A percentile compares a stretch with the other conserved stretches of the same genome.
Evolutionary conservation across 306 rosid species (phyloP).

Genomic region (Calophaca sinica): DNA sequence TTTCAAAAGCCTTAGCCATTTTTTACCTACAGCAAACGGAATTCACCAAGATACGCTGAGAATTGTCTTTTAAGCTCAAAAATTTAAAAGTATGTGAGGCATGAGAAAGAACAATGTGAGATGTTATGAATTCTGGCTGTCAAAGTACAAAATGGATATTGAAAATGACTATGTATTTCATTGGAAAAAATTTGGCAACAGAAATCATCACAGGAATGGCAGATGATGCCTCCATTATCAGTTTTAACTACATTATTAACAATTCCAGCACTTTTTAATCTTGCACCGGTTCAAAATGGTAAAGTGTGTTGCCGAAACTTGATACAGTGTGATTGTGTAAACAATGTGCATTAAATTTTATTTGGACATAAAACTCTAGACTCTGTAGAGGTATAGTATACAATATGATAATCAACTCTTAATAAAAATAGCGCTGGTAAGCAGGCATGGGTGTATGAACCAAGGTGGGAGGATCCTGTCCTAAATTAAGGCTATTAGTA

Average conservation of each 20-base stretch:
- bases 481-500: constrained; percentile 4
- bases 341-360: background rate
- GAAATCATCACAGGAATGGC: constrained; percentile 1
- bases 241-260: background rate
- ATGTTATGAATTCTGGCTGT: background rate
- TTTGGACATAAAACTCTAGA: background rate
- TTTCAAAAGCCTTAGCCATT: background rate
- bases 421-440: background rate
- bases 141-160: background rate
- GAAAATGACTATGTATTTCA: constrained; percentile 9
- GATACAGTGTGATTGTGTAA: constrained; percentile 5
- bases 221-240: constrained; percentile 12
- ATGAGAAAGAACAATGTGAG: background rate
- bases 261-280: background rate
- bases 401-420: background rate
- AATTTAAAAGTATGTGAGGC: background rate
- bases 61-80: background rate
- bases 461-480: background rate
- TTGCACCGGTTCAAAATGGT: background rate
- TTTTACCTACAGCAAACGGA: background rate
- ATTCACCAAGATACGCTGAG: background rate
- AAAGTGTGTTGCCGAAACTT: constrained; percentile 24
- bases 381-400: background rate
- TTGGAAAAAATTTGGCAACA: constrained; percentile 4
- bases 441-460: background rate